These are phyloP conservation scores for Neobulgaria alba DNA, from an alignment of 2,329 filamentous ascomycete genomes.

Conservation along the genomic window DNA sequence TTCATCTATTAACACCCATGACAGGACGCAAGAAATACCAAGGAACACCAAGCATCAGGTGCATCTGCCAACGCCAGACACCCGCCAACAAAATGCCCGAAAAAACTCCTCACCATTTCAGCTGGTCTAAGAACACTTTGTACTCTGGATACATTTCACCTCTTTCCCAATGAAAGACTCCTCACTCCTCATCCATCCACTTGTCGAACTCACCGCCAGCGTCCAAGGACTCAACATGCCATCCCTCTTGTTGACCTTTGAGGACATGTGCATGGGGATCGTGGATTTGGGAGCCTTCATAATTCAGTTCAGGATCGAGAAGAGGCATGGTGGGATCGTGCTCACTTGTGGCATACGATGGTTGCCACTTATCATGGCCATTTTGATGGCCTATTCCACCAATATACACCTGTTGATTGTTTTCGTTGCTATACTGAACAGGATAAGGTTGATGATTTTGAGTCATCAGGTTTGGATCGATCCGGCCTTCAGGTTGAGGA, in stretches of 20 bases:
- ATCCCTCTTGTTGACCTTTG: constrained; percentile 25
- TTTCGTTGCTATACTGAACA: constrained; percentile 1
- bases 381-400: constrained; percentile 5
- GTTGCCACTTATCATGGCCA: constrained; percentile 18
- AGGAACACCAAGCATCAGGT: no score
- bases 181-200: constrained; percentile 23
- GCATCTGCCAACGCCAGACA: no score
- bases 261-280: constrained; percentile 25
- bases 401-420: background rate
- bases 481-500: constrained; percentile 14
- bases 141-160: background rate
- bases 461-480: constrained; percentile 24
- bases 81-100: background rate
- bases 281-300: constrained; percentile 20
- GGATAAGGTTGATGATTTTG: constrained; percentile 17
- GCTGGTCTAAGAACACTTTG: background rate
- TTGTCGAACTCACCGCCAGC: constrained; percentile 27
- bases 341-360: constrained; percentile 8
- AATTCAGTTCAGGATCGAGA: constrained; percentile 17
- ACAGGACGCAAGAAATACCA: no score
- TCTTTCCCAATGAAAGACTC: background rate
- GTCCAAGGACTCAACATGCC: constrained; percentile 27
- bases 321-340: constrained; percentile 18
- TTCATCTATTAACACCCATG: no score
- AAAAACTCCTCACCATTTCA: background rate